Evolutionary conservation across 345 rosid genomes (phyloP).

Genomic region (Rhizophora apiculata): DNA sequence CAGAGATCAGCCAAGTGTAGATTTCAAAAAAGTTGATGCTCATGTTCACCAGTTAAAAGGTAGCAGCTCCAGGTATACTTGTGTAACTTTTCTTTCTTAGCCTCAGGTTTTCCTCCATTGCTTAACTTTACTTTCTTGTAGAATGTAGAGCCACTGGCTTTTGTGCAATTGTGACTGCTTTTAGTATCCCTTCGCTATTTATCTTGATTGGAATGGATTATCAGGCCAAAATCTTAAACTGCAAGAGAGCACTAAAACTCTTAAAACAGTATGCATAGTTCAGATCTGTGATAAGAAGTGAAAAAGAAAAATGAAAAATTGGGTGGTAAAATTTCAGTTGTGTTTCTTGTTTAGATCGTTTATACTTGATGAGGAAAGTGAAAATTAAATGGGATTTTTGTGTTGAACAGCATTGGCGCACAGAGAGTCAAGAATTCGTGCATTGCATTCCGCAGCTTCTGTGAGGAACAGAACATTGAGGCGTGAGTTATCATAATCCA

Average conservation of each 20-base stretch:
- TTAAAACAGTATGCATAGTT: neutral
- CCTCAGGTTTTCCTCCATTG: no score
- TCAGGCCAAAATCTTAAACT: no score
- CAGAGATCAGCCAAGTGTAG: slow-evolving; percentile 71
- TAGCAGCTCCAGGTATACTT: slow-evolving; percentile 86
- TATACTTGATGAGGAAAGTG: slow-evolving; percentile 4
- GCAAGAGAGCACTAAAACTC: neutral
- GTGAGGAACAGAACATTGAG: slow-evolving; percentile 73
- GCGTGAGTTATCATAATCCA: slow-evolving; percentile 41
- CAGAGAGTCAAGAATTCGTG: slow-evolving; percentile 80
- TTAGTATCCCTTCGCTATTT: neutral
- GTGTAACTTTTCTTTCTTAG: no score
- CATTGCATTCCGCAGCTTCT: slow-evolving; percentile 72
- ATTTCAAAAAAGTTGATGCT: slow-evolving; percentile 82
- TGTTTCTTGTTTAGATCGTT: slow-evolving; percentile 1
- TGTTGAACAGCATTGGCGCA: slow-evolving; percentile 81
- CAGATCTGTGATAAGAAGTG: neutral
- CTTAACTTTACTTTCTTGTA: no score
- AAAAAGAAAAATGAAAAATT: neutral
- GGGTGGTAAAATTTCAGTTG: neutral
- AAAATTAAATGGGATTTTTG: slow-evolving; percentile 12
- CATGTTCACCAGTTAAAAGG: slow-evolving; percentile 97
- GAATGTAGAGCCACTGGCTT: no score
- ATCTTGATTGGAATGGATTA: neutral
- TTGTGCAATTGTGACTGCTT: no score